Base-by-base conservation (phyloP, 495 filamentous ascomycete genomes). In the Podospora pseudocomata region DNA sequence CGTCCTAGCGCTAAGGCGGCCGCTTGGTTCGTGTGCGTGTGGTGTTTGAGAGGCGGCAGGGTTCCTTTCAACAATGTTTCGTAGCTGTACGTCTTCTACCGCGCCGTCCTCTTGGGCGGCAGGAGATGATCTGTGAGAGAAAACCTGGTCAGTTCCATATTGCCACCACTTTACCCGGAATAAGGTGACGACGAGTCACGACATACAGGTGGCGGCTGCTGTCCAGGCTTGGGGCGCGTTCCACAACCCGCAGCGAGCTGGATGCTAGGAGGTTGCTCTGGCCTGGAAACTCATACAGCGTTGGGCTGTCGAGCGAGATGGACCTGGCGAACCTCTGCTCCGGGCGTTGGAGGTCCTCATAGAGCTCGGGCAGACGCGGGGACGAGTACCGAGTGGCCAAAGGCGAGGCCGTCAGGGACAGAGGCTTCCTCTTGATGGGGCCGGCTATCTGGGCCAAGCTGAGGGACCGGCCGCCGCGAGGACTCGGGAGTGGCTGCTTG, bases 291-390 rank as follows among this genome's bases (percentile, higher is more conserved):
- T 86, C 84, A 78, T 86, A 85, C 63, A 87, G 78, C 6, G 84
- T 86, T 65, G 84, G 85, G 67, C 85, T 86, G 70, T 87, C 85
- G 59, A 85, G 71, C 11, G 84, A 83, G 73, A 73, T 83, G 27
- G 82, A 81, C 55, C 84, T 76, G n/a, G 78, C 77, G 64, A 83
- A 84, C 30, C 80, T 71, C 54, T 80, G 80, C 58, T 85, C 83
- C 7, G 85, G 83, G 30, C 74, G 72, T 32, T 79, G 76, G 11
- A 81, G 71, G 60, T 75, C 75, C 32, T 73, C 74, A 19, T 74
- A 69, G 26, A 73, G 63, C 27, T 79, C 78, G 19, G 83, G 74
- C 60, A 80, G 77, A 60, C 82, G 79, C n/a, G 79, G 76, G 15
- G 81, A 78, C 23, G 83, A 84, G 76, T 79, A 83, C 62, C 84